Evolutionary conservation across 495 filamentous ascomycete genomes (phyloP).

Genomic region (Xylaria longipes): DNA sequence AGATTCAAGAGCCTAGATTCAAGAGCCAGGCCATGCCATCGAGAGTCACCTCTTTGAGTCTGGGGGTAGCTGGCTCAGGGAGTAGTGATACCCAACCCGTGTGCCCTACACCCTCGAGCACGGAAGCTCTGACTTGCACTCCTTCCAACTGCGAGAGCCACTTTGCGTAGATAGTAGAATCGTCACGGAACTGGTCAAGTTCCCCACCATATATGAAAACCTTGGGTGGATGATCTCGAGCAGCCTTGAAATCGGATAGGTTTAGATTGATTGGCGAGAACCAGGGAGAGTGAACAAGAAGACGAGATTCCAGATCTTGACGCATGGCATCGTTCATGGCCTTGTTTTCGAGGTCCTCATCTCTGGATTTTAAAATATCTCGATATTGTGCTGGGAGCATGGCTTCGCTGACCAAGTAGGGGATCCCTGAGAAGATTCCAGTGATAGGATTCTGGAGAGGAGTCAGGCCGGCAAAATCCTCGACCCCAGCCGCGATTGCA

Average conservation of each 20-base stretch:
- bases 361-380: constrained; percentile 2
- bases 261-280: constrained; percentile 8
- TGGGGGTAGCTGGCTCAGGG: neutral
- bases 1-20: constrained; percentile 9
- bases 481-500: constrained; percentile 6
- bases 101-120: neutral
- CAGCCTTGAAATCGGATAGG: neutral
- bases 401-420: neutral
- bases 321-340: neutral
- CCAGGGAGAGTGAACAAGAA: constrained; percentile 7
- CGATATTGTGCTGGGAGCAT: constrained; percentile 15
- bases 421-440: constrained; percentile 8
- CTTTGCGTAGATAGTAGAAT: constrained; percentile 21
- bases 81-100: neutral
- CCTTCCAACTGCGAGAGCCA: constrained; percentile 13
- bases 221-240: constrained; percentile 6
- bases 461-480: neutral
- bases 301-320: neutral
- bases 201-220: constrained; percentile 16
- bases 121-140: constrained; percentile 3
- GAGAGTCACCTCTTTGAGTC: constrained; percentile 1
- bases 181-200: constrained; percentile 22
- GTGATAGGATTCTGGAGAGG: constrained; percentile 8
- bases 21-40: constrained; percentile 12
- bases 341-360: constrained; percentile 5